Conservation (phyloP, 1,139 yeast species). For the Lodderomyces oxycetoniae region DNA sequence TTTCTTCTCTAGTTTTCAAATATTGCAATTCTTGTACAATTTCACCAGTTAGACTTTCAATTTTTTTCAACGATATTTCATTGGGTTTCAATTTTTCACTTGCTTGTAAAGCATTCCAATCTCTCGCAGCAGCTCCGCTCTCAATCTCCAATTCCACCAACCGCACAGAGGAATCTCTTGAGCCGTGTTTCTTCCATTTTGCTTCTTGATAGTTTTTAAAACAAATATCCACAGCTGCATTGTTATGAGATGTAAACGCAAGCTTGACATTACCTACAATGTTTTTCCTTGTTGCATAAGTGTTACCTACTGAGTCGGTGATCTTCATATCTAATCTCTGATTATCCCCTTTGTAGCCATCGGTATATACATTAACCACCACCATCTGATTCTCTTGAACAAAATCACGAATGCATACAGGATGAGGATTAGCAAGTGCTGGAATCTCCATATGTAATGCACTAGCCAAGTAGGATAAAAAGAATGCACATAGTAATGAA, state of each 20-base stretch:
- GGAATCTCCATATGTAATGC: slow-evolving; percentile 41
- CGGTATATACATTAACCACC: slow-evolving; percentile 70
- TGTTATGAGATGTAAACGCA: slow-evolving; percentile 79
- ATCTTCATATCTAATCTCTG: slow-evolving; percentile 64
- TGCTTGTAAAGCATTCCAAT: slow-evolving; percentile 94
- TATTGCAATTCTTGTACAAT: slow-evolving; percentile 73
- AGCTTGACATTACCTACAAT: slow-evolving; percentile 61
- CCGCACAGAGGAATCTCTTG: slow-evolving; percentile 36
- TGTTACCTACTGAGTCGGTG: slow-evolving; percentile 66
- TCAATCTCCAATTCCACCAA: slow-evolving; percentile 87
- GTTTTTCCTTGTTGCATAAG: slow-evolving; percentile 61
- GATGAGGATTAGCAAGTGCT: slow-evolving; percentile 33
- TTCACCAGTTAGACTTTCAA: slow-evolving; percentile 81
- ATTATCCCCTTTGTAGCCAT: slow-evolving; percentile 80
- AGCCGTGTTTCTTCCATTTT: slow-evolving; percentile 26
- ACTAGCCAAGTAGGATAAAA: slow-evolving; percentile 19
- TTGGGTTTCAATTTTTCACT: slow-evolving; percentile 89
- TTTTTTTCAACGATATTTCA: slow-evolving; percentile 80
- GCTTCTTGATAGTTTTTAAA: slow-evolving; percentile 61
- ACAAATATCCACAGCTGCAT: slow-evolving; percentile 87
- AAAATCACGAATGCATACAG: slow-evolving; percentile 82
- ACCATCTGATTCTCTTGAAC: slow-evolving; percentile 80
- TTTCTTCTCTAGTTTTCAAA: slow-evolving; percentile 80
- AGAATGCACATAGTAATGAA: slow-evolving; percentile 15
- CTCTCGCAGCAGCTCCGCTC: slow-evolving; percentile 95